Conservation (phyloP, 2,329 filamentous ascomycete species). For the Xylaria sp. region DNA sequence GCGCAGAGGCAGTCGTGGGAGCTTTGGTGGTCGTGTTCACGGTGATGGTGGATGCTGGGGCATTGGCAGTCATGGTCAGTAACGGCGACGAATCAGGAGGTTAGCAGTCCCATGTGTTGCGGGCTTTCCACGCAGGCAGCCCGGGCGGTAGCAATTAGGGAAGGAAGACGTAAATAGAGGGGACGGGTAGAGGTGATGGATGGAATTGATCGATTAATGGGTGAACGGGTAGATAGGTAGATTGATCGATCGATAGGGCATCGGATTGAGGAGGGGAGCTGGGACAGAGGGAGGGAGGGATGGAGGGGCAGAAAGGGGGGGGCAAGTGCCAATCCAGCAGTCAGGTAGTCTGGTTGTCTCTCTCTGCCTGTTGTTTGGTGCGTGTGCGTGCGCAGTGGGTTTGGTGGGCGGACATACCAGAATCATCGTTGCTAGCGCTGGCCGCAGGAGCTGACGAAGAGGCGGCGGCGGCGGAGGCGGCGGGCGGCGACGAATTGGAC, state of each 20-base stretch:
- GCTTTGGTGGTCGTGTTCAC: slow-evolving; percentile 48
- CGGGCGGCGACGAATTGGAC: slow-evolving; percentile 51
- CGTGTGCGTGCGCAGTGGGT: slow-evolving; percentile 10
- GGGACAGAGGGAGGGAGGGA: slow-evolving; percentile 37
- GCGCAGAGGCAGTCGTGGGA: slow-evolving; percentile 43
- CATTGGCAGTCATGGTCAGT: slow-evolving; percentile 43
- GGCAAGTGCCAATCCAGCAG: not conserved
- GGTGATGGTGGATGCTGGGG: slow-evolving; percentile 55
- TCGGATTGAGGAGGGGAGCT: slow-evolving; percentile 35
- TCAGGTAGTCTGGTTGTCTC: not conserved
- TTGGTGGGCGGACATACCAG: slow-evolving; percentile 43
- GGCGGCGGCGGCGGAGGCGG: slow-evolving; percentile 31
- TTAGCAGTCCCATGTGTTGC: slow-evolving; percentile 35
- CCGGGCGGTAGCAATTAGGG: slow-evolving; percentile 15
- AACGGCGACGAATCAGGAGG: slow-evolving; percentile 31
- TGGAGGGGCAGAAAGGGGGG: slow-evolving; percentile 32
- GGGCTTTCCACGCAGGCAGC: slow-evolving; percentile 29
- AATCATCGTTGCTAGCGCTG: slow-evolving; percentile 50
- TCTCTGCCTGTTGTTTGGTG: slow-evolving; percentile 10
- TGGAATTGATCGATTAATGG: not conserved
- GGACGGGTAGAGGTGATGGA: not conserved
- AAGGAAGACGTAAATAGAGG: slow-evolving; percentile 14
- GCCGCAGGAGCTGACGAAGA: slow-evolving; percentile 42
- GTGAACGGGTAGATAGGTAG: too few relatives aligned
- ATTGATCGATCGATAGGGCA: slow-evolving; percentile 18